phyloP scores from a whole-genome alignment of 805 yeast genomes.

The Metschnikowia colocasiae region DNA sequence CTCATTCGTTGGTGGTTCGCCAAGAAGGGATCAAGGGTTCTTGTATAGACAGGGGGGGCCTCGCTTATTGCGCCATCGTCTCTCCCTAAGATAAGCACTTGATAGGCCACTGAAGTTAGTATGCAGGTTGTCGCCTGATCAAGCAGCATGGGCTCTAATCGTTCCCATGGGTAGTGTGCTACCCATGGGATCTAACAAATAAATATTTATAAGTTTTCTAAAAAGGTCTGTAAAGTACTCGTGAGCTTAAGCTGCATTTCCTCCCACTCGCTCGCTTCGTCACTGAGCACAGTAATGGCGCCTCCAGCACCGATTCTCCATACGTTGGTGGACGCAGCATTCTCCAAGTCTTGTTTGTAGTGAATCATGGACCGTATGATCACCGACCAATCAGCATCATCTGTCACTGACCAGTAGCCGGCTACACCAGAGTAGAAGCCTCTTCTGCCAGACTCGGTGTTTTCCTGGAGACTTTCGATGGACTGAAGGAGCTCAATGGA shows the following conservation, averaged over 20 bases:
- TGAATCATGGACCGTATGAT: slow-evolving; percentile 79
- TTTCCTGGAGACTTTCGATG: slow-evolving; percentile 46
- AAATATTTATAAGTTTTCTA: too few relatives aligned
- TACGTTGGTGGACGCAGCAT: slow-evolving; percentile 21
- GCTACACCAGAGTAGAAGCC: slow-evolving; percentile 93
- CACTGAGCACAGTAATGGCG: slow-evolving; percentile 87
- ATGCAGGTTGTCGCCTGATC: too few relatives aligned
- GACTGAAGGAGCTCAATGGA: slow-evolving; percentile 77
- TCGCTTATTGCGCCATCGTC: too few relatives aligned
- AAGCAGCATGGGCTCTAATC: too few relatives aligned
- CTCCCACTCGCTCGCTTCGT: slow-evolving; percentile 82
- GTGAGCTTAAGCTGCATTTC: slow-evolving; percentile 82
- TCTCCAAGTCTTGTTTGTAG: slow-evolving; percentile 48
- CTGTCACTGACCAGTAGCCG: slow-evolving; percentile 91
- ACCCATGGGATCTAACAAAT: too few relatives aligned
- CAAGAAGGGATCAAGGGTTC: too few relatives aligned
- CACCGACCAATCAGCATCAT: slow-evolving; percentile 94
- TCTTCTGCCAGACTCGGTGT: slow-evolving; percentile 45
- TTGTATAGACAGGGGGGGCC: too few relatives aligned
- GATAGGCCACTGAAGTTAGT: too few relatives aligned
- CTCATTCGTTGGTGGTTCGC: too few relatives aligned
- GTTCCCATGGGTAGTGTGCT: too few relatives aligned
- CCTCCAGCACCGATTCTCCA: slow-evolving; percentile 99
- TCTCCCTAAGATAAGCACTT: too few relatives aligned
- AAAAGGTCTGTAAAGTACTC: slow-evolving; percentile 74